Conservation (phyloP, 2,329 filamentous ascomycete genomes). For the Verticillium alfalfae region DNA sequence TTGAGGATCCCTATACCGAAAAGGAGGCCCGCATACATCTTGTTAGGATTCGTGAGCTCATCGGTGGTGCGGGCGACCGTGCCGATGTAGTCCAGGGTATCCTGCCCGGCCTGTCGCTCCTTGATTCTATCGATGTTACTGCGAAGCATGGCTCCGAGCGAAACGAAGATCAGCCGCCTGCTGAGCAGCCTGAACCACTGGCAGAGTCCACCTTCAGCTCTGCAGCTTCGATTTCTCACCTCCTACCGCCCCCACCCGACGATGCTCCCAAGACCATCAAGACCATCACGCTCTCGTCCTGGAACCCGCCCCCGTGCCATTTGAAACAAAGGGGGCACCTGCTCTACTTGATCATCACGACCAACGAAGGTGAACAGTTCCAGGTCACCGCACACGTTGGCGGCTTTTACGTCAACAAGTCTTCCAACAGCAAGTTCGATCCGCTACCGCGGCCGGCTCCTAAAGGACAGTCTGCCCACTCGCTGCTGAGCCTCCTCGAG, state of each 20-base stretch:
- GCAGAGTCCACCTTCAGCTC: slow-evolving; percentile 58
- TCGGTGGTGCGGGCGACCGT: slow-evolving; percentile 85
- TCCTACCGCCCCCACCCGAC: slow-evolving; percentile 64
- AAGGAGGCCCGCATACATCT: slow-evolving; percentile 96
- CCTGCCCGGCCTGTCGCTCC: slow-evolving; percentile 76
- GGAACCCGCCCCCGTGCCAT: slow-evolving; percentile 94
- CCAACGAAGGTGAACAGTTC: slow-evolving; percentile 89
- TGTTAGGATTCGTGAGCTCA: slow-evolving; percentile 83
- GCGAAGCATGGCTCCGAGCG: slow-evolving; percentile 29
- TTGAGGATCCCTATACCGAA: slow-evolving; percentile 96
- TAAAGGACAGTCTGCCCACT: slow-evolving; percentile 77
- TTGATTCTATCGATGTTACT: slow-evolving; percentile 65
- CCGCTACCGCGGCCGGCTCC: slow-evolving; percentile 74
- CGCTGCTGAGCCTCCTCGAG: slow-evolving; percentile 72
- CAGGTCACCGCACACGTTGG: slow-evolving; percentile 92
- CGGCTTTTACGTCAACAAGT: slow-evolving; percentile 97
- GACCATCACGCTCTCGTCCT: slow-evolving; percentile 78
- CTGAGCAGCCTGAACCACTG: slow-evolving; percentile 12
- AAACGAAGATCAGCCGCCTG: slow-evolving; percentile 36
- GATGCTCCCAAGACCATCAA: slow-evolving; percentile 86
- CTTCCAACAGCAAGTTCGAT: slow-evolving; percentile 91
- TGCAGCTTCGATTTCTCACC: slow-evolving; percentile 59
- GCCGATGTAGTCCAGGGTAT: slow-evolving; percentile 84
- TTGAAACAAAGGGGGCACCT: slow-evolving; percentile 88
- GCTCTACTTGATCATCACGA: slow-evolving; percentile 82